These are phyloP conservation scores for Inga laurina DNA, from an alignment of 306 rosid species.

Conservation along the genomic window DNA sequence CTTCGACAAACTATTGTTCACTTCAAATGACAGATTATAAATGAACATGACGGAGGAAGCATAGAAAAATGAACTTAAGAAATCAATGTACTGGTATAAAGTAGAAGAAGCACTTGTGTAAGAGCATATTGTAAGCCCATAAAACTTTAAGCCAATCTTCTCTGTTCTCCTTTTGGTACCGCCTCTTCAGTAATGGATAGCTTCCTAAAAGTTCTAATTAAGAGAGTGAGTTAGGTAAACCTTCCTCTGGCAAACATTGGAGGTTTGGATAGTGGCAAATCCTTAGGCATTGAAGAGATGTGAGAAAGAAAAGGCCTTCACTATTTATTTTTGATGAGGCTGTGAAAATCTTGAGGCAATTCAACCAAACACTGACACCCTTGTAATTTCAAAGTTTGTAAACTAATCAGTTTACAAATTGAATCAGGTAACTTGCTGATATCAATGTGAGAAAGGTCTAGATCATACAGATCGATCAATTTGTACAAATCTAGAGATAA, in stretches of 20 bases:
- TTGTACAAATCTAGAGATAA: neutral
- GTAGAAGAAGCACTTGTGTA: neutral
- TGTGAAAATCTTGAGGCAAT: neutral
- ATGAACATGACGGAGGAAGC: neutral
- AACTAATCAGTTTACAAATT: neutral
- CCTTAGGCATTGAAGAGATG: neutral
- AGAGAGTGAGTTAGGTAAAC: neutral
- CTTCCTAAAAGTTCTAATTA: accelerated
- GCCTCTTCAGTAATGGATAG: neutral
- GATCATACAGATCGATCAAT: neutral
- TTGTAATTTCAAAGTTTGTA: neutral
- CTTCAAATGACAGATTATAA: neutral
- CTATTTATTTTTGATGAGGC: neutral
- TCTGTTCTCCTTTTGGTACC: neutral
- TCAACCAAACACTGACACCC: neutral
- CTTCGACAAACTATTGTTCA: neutral
- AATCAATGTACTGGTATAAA: neutral
- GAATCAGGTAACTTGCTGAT: neutral
- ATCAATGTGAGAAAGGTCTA: neutral
- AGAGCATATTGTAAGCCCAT: neutral
- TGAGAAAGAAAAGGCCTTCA: neutral
- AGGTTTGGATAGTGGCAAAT: neutral
- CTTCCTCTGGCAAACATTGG: neutral
- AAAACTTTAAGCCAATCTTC: neutral
- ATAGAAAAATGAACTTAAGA: neutral